These are phyloP conservation scores for Dioscorea zingiberensis DNA, from an alignment of 106 monocot species.

Conservation along the genomic window DNA sequence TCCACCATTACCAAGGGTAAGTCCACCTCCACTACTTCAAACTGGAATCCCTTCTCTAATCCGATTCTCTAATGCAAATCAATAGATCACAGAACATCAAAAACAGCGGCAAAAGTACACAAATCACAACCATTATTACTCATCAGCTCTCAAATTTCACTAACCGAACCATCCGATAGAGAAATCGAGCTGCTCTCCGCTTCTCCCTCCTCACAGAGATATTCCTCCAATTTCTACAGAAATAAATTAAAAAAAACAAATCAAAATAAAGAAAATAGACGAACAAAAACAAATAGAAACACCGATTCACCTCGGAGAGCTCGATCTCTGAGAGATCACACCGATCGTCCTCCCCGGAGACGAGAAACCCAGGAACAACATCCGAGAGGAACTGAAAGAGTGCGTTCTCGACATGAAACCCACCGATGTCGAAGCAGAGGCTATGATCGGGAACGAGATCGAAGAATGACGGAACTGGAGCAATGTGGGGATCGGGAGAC, in stretches of 20 bases:
- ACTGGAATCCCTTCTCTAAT: constrained; percentile 27
- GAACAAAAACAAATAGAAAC: neutral
- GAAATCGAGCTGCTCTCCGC: constrained; percentile 1
- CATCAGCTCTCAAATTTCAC: constrained; percentile 20
- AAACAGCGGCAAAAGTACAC: neutral
- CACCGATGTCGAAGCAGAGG: constrained; percentile 25
- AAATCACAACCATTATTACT: neutral
- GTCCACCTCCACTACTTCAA: constrained; percentile 62
- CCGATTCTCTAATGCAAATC: constrained; percentile 16
- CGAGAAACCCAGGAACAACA: constrained; percentile 33
- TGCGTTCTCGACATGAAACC: constrained; percentile 40
- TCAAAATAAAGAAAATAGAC: neutral
- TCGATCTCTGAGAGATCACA: neutral
- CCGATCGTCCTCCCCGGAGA: neutral
- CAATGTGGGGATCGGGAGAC: constrained; percentile 12
- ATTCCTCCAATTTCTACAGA: constrained; percentile 4
- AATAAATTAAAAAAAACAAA: neutral
- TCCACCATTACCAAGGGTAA: constrained; percentile 25
- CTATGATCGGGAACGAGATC: constrained; percentile 9
- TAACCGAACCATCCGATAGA: neutral
- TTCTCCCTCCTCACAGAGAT: constrained; percentile 18
- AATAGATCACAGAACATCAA: neutral
- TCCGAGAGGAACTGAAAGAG: constrained; percentile 46
- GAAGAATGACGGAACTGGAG: constrained; percentile 2
- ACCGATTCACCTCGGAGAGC: constrained; percentile 3